phyloP scores from a whole-genome alignment of 2,329 filamentous ascomycete genomes.

The Endoconidiophora polonica region DNA sequence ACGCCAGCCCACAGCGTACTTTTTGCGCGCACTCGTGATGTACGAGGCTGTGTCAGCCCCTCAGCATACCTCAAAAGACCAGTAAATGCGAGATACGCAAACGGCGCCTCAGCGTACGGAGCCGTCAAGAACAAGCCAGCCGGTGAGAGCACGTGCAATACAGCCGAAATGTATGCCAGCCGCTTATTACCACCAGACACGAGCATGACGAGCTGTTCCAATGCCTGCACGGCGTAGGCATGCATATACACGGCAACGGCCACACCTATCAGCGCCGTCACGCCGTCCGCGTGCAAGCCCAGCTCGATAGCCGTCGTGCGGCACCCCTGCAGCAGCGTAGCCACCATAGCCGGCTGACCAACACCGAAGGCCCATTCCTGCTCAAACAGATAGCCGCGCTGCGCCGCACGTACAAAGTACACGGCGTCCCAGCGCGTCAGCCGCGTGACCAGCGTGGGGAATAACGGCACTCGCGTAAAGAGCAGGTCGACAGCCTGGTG shows the following conservation, averaged over 20 bases:
- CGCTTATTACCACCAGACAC: conserved; percentile 37
- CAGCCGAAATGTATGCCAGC: conserved; percentile 30
- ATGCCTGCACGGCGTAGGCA: conserved; percentile 54
- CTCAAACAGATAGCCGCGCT: conserved; percentile 52
- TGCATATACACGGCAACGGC: conserved; percentile 58
- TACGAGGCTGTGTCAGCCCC: conserved; percentile 26
- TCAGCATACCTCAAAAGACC: conserved; percentile 55
- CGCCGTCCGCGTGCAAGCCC: conserved; percentile 9
- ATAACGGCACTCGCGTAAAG: neutral
- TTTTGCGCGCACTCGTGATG: conserved; percentile 12
- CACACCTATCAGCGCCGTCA: conserved; percentile 38
- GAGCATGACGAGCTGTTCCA: conserved; percentile 58
- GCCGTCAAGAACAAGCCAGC: conserved; percentile 80
- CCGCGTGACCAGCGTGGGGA: conserved; percentile 28
- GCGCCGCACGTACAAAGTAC: conserved; percentile 51
- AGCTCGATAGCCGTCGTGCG: conserved; percentile 8
- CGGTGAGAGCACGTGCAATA: conserved; percentile 69
- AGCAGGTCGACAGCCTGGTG: conserved; percentile 16
- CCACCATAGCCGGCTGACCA: conserved; percentile 24
- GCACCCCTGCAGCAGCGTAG: conserved; percentile 8
- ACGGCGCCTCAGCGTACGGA: conserved; percentile 68
- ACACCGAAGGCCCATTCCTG: conserved; percentile 72
- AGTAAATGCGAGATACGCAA: conserved; percentile 58
- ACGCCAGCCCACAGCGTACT: conserved; percentile 46
- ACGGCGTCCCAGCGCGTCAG: conserved; percentile 69